Percentiles rank a stretch among this genome's conserved stretches.
Conservation (phyloP, 352 stramenopile species). For the Pythium pectinolyticum region DNA sequence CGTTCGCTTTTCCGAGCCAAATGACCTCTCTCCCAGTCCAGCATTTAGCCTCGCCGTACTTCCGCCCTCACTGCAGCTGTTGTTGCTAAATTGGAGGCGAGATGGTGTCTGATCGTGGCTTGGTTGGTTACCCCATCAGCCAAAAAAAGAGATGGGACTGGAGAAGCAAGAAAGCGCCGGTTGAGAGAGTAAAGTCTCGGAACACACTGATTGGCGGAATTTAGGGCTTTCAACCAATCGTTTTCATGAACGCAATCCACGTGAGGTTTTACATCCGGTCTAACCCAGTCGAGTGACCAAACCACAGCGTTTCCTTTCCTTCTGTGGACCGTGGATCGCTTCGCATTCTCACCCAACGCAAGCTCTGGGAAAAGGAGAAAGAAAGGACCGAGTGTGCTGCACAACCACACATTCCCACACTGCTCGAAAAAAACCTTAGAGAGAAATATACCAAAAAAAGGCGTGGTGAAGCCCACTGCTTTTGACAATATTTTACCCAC, state of each 20-base stretch:
- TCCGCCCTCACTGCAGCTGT: constrained; percentile 9
- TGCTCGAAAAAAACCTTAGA: constrained; percentile 14
- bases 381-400: constrained; percentile 21
- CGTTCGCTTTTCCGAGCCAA: constrained; percentile 26
- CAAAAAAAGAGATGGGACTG: constrained; percentile 38
- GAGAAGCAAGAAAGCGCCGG: constrained; percentile 42
- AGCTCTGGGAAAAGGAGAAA: constrained; percentile 13
- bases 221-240: constrained; percentile 32
- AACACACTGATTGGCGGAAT: constrained; percentile 39
- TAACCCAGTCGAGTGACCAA: constrained; percentile 7
- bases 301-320: constrained; percentile 26
- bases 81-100: constrained; percentile 39
- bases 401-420: constrained; percentile 4
- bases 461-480: too few species aligned
- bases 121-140: constrained; percentile 35
- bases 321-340: constrained; percentile 20
- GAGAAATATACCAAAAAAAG: constrained; percentile 1
- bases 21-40: constrained; percentile 16
- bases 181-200: constrained; percentile 30
- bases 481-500: too few species aligned
- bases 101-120: constrained; percentile 29
- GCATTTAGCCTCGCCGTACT: constrained; percentile 29
- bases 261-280: constrained; percentile 36
- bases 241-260: neutral
- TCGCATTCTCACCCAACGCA: constrained; percentile 17